These are phyloP conservation scores for Verticillium albo-atrum DNA, from an alignment of 2,329 filamentous ascomycete species.

Conservation along the genomic window DNA sequence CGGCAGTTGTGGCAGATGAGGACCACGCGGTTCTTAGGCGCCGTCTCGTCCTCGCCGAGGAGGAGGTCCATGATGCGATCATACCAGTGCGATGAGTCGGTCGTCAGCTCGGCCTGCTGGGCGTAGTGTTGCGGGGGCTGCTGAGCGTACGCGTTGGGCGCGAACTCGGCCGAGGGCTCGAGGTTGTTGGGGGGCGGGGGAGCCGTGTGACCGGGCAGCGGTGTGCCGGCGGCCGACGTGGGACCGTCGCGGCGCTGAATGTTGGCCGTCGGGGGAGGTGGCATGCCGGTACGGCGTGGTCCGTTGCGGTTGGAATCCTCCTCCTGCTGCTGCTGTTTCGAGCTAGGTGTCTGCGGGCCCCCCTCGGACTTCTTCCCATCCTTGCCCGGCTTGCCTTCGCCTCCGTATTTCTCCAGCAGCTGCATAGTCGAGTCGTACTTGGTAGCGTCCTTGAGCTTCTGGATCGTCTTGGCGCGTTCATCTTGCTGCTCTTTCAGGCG, in stretches of 20 bases:
- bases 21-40: constrained; percentile 83
- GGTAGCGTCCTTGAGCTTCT: constrained; percentile 90
- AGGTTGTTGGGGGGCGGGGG: constrained; percentile 20
- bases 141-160: constrained; percentile 62
- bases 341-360: constrained; percentile 15
- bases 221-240: constrained; percentile 20
- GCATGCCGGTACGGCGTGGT: constrained; percentile 40
- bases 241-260: constrained; percentile 39
- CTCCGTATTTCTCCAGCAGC: constrained; percentile 90
- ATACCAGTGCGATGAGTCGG: constrained; percentile 66
- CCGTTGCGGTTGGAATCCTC: constrained; percentile 6
- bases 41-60: constrained; percentile 90
- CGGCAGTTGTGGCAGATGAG: constrained; percentile 80
- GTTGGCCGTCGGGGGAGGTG: constrained; percentile 60
- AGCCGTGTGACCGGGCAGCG: constrained; percentile 16
- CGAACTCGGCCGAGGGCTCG: constrained; percentile 60
- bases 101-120: background rate
- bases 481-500: constrained; percentile 71
- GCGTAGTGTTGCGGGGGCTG: constrained; percentile 16
- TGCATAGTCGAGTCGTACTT: constrained; percentile 95
- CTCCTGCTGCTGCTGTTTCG: constrained; percentile 21
- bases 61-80: constrained; percentile 89
- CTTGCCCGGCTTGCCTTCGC: constrained; percentile 44
- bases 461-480: constrained; percentile 81
- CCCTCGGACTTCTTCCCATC: constrained; percentile 18